Conservation (phyloP, 306 rosid genomes). For the Senna tora region DNA sequence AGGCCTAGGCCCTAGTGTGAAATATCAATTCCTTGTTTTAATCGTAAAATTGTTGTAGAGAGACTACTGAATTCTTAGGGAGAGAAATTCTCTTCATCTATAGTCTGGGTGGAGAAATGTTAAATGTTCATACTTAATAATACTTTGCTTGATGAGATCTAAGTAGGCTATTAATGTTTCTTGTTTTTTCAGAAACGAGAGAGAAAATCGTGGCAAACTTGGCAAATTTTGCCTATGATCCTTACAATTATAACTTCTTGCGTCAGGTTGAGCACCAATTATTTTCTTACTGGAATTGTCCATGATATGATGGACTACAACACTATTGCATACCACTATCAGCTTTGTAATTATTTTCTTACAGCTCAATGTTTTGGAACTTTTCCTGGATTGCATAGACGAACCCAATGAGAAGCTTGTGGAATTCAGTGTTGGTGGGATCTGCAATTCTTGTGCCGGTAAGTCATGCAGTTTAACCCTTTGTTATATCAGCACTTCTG, state of each 20-base stretch:
- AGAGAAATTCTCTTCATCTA: not conserved
- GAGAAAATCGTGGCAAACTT: constrained; percentile 76
- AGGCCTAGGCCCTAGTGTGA: not conserved
- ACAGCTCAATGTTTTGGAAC: constrained; percentile 90
- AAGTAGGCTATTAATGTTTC: constrained; percentile 13
- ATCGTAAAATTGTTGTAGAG: not conserved
- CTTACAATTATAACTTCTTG: constrained; percentile 75
- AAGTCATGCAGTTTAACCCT: constrained; percentile 31
- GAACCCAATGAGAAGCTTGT: constrained; percentile 92
- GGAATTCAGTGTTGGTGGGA: constrained; percentile 85
- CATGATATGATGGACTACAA: constrained; percentile 15
- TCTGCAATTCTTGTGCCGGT: constrained; percentile 89
- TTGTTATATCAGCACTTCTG: constrained; percentile 4
- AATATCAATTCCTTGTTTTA: not conserved
- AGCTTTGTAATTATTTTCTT: not conserved
- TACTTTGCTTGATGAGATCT: not conserved
- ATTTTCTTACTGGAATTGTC: constrained; percentile 3
- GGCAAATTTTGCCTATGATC: constrained; percentile 96
- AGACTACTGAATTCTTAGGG: not conserved
- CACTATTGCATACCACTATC: not conserved
- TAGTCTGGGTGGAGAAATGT: not conserved
- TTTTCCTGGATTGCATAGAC: constrained; percentile 82
- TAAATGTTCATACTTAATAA: not conserved
- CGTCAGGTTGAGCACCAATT: constrained; percentile 60
- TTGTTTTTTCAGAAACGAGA: constrained; percentile 58